Base-by-base conservation (phyloP, 2,329 filamentous ascomycete species). In the Hirsutella rhossiliensis region DNA sequence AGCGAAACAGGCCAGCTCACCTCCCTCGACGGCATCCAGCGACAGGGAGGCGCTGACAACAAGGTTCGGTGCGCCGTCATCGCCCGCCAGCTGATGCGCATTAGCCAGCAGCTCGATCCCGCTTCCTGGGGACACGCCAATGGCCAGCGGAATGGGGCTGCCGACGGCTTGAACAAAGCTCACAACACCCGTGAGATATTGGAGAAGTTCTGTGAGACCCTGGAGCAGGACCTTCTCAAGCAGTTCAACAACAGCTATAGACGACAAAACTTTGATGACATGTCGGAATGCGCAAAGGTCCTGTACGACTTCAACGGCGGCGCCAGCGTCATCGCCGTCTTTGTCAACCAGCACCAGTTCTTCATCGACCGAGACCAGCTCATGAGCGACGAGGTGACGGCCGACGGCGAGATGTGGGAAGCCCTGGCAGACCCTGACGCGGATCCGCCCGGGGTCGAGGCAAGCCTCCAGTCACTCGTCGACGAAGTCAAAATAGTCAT, bases 311-410 rank as follows among this genome's bases (percentile, higher is more conserved):
- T 98, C 72, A 95, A 90, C 61, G 88, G 92, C 43, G 92, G 92
- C 42, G 81, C 87, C 45, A 97, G 89, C 60, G 92, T 97, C 47
- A 94, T 96, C 62, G 90, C 87, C 13, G 74, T 90, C 11, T 98
- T 97, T 62, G 90, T 98, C 58, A 98, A 98, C 59, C 92, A 98
- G 62, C 94, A 98, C 65, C 88, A 95, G 57, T 98, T 98, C 73
- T 98, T 98, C 66, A 96, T 98, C 57, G 92, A 97, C 59, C 76
- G 89, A 23, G 92, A 88, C 52, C 90, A 97, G 61, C 71, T 98
- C 45, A 82, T 95, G 41, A 84, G 83, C 0, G 89, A 95, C 55
- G 89, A 95, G 60, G 78, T 94, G 15, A 75, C 75, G 3, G 75
- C 78, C 12, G 86, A 92, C 54, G 75, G 73, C 46, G 78, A 87